Evolutionary conservation across 208 protist species (phyloP), one percentile per base, ranked within the genome.

Genomic region (Tritrichomonas musculus): DNA sequence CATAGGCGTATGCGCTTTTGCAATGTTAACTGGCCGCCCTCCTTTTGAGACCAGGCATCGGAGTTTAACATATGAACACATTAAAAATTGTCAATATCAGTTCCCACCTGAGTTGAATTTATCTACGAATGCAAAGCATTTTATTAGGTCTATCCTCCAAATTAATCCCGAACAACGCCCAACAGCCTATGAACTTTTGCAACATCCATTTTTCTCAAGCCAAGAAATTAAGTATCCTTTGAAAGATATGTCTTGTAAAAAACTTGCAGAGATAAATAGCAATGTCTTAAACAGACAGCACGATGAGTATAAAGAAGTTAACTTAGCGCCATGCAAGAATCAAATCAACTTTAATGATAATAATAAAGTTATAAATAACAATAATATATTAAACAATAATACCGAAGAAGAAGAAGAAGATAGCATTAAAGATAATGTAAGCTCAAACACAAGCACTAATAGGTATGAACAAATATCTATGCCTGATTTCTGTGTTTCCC

Each of bases 41-140:
- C 98, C 98, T 0, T 99, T 99, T 94, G 98, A 99, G 95, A 99
- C 98, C 72, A 94, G 94, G 20, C 96, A 98, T 93, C 96, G 98
- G 5, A 98, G 99, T 95, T 95, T 95, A 20, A 99, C 98, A 30
- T 99, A 99, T 95, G 95, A 97, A 72, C 95, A 97, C 60, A 99
- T 99, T 93, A 94, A 95, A 33, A 94, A 97, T 92, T 97, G 97
- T 93, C 94, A 95, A 60, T 99, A 99, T 96, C 94, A 96, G 36
- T 98, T 99, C 94, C 98, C 98, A 0, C n/a, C 93, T 5, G 92
- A 94, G 53, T 93, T 97, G 14, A 82, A 93, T 8, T 95, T 99
- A 41, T 95, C 95, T n/a, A 93, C 96, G 57, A 92, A 41, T 65
- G 97, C 96, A 0, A 97, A 97, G 92, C 96, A 97, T 80, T 96